Conservation (phyloP, 106 monocot species). For the Allium fistulosum region DNA sequence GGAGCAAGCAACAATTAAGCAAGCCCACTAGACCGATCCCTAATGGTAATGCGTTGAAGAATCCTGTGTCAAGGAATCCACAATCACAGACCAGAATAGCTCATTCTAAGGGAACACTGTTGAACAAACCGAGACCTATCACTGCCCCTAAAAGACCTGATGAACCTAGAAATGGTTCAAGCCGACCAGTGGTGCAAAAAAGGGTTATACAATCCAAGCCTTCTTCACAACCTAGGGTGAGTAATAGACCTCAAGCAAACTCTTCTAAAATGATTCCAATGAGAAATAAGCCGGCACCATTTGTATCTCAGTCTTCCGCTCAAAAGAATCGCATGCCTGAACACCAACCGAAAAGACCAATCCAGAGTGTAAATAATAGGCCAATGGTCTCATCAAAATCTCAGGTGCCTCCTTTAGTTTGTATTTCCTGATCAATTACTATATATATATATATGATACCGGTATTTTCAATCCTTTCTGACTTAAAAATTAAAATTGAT, state of each 20-base stretch:
- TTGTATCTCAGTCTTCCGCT: conserved; percentile 22
- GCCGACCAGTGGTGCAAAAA: conserved; percentile 15
- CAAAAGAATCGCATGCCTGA: conserved; percentile 22
- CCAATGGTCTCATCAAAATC: conserved; percentile 21
- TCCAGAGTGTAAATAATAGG: conserved; percentile 17
- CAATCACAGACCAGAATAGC: conserved; percentile 18
- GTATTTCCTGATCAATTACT: neutral
- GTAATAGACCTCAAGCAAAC: conserved; percentile 28
- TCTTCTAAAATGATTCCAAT: conserved; percentile 8
- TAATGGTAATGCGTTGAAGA: conserved; percentile 21
- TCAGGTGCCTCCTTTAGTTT: conserved; percentile 17
- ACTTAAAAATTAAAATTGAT: neutral
- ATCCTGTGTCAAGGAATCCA: conserved; percentile 9
- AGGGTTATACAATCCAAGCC: conserved; percentile 17
- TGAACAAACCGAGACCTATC: conserved; percentile 19
- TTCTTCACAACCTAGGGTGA: conserved; percentile 19
- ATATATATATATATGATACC: too few species aligned
- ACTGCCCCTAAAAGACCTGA: conserved; percentile 18
- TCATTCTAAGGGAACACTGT: conserved; percentile 13
- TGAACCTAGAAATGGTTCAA: conserved; percentile 24
- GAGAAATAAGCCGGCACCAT: conserved; percentile 13
- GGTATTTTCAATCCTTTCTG: neutral
- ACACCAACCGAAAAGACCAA: conserved; percentile 17
- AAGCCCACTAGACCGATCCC: conserved; percentile 16
- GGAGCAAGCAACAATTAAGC: conserved; percentile 17